phyloP scores from a whole-genome alignment of 2,329 filamentous ascomycete genomes.

The Cordyceps javanica region DNA sequence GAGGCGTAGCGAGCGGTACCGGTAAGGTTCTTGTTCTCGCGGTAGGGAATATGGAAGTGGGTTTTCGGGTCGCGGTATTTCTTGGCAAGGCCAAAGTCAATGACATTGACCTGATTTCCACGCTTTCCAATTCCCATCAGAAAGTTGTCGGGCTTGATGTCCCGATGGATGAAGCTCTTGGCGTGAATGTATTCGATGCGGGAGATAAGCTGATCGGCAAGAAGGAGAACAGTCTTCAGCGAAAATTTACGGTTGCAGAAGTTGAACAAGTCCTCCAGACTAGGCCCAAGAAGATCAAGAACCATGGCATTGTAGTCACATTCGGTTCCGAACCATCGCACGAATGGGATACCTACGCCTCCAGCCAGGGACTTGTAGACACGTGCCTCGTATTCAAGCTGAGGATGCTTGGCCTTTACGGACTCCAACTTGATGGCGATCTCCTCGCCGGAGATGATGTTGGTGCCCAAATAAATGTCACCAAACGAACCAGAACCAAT shows the following conservation, averaged over 20 bases:
- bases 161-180: conserved; percentile 98
- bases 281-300: conserved; percentile 89
- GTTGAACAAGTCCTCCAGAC: conserved; percentile 98
- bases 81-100: conserved; percentile 98
- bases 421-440: conserved; percentile 99
- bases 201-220: conserved; percentile 97
- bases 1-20: conserved; percentile 97
- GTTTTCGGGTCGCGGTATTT: conserved; percentile 99
- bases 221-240: conserved; percentile 91
- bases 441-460: conserved; percentile 99
- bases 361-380: conserved; percentile 88
- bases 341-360: conserved; percentile 95
- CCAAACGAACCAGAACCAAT: conserved; percentile 97
- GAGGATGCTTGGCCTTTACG: conserved; percentile 98
- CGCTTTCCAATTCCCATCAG: conserved; percentile 99
- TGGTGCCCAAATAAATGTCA: conserved; percentile 98
- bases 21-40: conserved; percentile 99
- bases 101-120: conserved; percentile 98
- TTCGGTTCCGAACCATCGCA: conserved; percentile 98
- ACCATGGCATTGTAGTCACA: conserved; percentile 99
- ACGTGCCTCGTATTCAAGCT: conserved; percentile 96
- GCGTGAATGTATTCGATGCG: conserved; percentile 99
- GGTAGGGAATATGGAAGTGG: conserved; percentile 98
- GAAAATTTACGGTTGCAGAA: conserved; percentile 99
- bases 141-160: conserved; percentile 99